Evolutionary conservation across 2,329 filamentous ascomycete species (phyloP), one percentile per base, ranked within the genome.

Genomic region (Aureobasidium sp.): DNA sequence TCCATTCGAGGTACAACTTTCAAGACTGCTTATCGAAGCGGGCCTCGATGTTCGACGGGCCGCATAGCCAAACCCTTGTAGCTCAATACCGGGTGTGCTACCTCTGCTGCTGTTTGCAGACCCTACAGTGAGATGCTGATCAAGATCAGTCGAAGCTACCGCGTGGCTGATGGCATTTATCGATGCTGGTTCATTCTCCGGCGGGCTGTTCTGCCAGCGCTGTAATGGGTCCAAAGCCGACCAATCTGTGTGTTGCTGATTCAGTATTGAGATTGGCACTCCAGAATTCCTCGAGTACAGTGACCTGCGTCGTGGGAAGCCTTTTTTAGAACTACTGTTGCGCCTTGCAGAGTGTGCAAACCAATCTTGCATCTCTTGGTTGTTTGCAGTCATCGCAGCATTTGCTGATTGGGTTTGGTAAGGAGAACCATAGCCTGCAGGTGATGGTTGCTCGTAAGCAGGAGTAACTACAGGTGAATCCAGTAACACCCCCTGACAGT

Each of bases 191-290:
- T 88, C 85, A 78, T 88, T 80, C 74, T 88, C 85, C 53, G 85
- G 85, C 39, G 85, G 85, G 66, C 84, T 87, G 71, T 85, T 78
- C 69, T 87, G 82, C 85, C 85, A 88, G 79, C 85, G 77, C 74
- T 88, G 85, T 67, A 88, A 76, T 1, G 60, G 60, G 24, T 62
- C 33, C 73, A 87, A 81, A 70, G 83, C 52, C 8, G 49, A 39
- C 60, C 60, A 62, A 22, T 60, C 57, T 11, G 35, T 35, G 29
- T 40, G 11, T 42, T 49, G 57, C 44, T 60, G 57, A 24, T 60
- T 60, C 15, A 45, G 45, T 17, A 60, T 50, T 5, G 24, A 24
- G 9, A 60, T 50, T 3, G 57, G 57, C n/a, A 60, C 57, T 11
- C 57, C 57, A 24, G 57, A 60, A 33, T 50, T 60, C 31, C 57